Base-by-base conservation (phyloP, 2,329 filamentous ascomycete species). In the Neonectria magnoliae region DNA sequence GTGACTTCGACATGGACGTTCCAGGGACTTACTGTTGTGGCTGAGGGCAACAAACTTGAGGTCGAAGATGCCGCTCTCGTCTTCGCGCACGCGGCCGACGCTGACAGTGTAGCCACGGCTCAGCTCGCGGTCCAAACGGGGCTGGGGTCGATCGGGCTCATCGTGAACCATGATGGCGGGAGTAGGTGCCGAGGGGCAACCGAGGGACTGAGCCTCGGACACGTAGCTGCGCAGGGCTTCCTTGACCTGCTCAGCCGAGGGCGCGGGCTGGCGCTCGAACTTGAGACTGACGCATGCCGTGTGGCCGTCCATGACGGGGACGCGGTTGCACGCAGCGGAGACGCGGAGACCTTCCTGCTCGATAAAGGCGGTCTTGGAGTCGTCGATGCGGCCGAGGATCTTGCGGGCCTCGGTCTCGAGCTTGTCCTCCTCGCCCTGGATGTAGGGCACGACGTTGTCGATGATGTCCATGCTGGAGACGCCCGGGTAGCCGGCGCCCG, bases 391-490 rank as follows among this genome's bases (percentile, higher is more conserved):
- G 57, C 96, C 95, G 3, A 98, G 86, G 73, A 98, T 98, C 87
- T 98, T 98, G 74, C 93, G 91, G 2, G 96, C 94, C 81, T 98
- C 96, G 3, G 91, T 92, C 84, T 97, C 93, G 31, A 98, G 88
- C 84, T 98, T 98, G 80, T 97, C 94, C 80, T 98, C 96, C 81
- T 98, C 96, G 63, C 94, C 94, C 1, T 87, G 86, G 77, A 98
- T 99, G 81, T 89, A 98, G 9, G 96, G 96, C 48, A 99, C 93
- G 2, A 98, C 91, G 77, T 98, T 98, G 82, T 98, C 96, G 67
- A 98, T 83, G 66, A 98, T 91, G 80, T 98, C 96, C 94, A 98
- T 97, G 80, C 88, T 93, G 77, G 91, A 91, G 42, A 98, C 93
- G 69, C 93, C 93, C 4, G 93, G 93, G 82, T 96, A 97, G 31